Base-by-base conservation (phyloP, 2,329 filamentous ascomycete genomes). In the Talaromyces sp. region DNA sequence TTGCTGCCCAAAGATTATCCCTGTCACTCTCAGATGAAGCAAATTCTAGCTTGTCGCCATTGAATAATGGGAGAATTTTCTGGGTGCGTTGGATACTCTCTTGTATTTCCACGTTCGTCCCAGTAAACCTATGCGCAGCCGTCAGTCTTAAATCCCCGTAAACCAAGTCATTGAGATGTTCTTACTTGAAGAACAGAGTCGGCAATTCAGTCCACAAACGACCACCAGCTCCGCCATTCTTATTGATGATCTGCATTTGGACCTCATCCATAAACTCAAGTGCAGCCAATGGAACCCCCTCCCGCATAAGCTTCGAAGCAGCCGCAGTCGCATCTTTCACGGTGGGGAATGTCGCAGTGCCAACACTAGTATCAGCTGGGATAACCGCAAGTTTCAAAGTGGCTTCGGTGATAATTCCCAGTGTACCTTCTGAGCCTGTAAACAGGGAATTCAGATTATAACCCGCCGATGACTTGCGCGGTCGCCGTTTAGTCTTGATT, bases 1-100 rank as follows among this genome's bases (percentile, higher is more conserved):
- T 71, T 0, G 82, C 82, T 24, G 78, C 79, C 82, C 82, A 85
- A 3, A 84, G 70, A 3, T 73, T 73, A 52, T 80, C 75, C 49
- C 77, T 76, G 61, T 83, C 79, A 54, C 77, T 68, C 1, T 74
- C 71, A 52, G 75, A 75, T 6, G 68, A 69, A 7, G 81, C 79
- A 59, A 83, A 82, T 40, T 81, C 76, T 44, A 83, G 82, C 3
- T 51, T 47, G 2, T 42, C 42, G 1, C 55, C 53, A n/a, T 51
- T 48, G 27, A 76, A 70, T 0, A 74, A 74, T 39, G 75, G 71
- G 35, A 76, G 75, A 54, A 91, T 82, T 11, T 72, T 65, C 58
- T 81, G 83, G 1, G 88, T 82, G 46, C 91, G 89, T 5, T 76
- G 71, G 41, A 92, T 87, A 63, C 91, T 89, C 63, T 93, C 89